phyloP scores from a whole-genome alignment of 2,329 filamentous ascomycete genomes.

The Neopestalotiopsis sp. region DNA sequence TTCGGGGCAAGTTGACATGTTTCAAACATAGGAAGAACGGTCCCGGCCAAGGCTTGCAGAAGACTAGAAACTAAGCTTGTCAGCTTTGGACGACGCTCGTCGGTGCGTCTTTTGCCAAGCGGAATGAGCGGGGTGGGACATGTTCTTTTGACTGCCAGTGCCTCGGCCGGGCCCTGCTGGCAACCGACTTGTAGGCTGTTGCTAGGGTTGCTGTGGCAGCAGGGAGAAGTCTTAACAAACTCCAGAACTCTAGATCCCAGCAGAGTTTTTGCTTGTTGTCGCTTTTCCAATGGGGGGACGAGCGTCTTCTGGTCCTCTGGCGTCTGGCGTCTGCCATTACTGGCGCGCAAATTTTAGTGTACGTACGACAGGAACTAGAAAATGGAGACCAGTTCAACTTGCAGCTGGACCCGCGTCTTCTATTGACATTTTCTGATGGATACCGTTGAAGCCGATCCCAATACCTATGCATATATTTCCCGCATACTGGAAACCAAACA shows the following conservation, averaged over 20 bases:
- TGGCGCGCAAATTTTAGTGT: background rate
- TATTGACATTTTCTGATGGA: background rate
- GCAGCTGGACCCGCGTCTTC: background rate
- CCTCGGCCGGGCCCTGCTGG: background rate
- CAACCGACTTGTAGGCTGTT: background rate
- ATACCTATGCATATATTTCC: background rate
- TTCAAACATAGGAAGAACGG: background rate
- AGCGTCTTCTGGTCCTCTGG: background rate
- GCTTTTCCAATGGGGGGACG: background rate
- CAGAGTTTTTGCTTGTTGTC: background rate
- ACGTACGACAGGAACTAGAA: background rate
- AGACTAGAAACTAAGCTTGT: no score
- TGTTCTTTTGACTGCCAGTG: background rate
- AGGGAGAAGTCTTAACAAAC: background rate
- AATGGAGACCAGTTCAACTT: background rate
- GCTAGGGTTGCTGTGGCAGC: background rate
- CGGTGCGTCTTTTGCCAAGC: background rate
- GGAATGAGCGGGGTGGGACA: background rate
- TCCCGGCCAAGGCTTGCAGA: background rate
- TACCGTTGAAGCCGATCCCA: background rate
- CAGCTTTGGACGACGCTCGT: no score
- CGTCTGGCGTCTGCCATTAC: background rate
- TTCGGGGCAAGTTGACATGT: background rate
- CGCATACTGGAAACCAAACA: background rate
- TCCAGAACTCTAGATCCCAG: slow-evolving; percentile 1